Evolutionary conservation across 495 filamentous ascomycete genomes (phyloP), one percentile per base, ranked within the genome.

Genomic region (Parmelia sp.): DNA sequence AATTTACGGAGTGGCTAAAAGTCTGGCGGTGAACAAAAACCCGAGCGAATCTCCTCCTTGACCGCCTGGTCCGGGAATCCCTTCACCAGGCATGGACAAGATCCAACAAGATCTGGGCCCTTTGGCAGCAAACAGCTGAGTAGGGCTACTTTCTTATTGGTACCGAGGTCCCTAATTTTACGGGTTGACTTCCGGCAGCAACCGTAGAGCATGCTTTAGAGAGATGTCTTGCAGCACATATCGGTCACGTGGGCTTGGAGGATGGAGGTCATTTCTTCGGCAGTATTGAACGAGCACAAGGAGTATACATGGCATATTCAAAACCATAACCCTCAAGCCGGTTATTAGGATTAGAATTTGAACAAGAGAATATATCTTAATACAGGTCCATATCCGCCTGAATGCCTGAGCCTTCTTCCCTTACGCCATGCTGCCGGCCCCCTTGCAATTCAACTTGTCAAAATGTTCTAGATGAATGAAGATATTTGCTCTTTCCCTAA

Each of bases 141-240:
- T 33, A 35, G 27, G 17, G 51, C 7, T 25, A 33, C 29, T 31
- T 29, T 19, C 51, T 21, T 55, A 17, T 9, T 19, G 49, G 51
- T 33, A 31, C 55, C 10, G 35, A 56, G 47, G 44, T 53, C 47
- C 42, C 56, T 44, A 14, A n/a, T 27, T 29, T 64, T 23, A 3
- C 51, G 55, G 27, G 55, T 21, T 59, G 42, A 58, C 53, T 39
- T 60, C 62, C 62, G 62, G 62, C 62, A 51, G 55, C 35, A 64
- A 42, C 62, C 62, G 62, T 53, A 64, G 61, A 63, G 42, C 49
- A 21, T 58, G 56, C 47, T 45, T 33, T 49, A 42, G 51, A 25
- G 17, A 25, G 19, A 64, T 64, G 62, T 64, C 57, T 56, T 64
- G 62, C 62, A 64, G 55, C 62, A 57, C 33, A 60, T 36, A 45